A percentile compares a stretch with the other conserved stretches of the same genome.
Conservation (phyloP, 306 rosid genomes). For the Spatholobus suberectus region DNA sequence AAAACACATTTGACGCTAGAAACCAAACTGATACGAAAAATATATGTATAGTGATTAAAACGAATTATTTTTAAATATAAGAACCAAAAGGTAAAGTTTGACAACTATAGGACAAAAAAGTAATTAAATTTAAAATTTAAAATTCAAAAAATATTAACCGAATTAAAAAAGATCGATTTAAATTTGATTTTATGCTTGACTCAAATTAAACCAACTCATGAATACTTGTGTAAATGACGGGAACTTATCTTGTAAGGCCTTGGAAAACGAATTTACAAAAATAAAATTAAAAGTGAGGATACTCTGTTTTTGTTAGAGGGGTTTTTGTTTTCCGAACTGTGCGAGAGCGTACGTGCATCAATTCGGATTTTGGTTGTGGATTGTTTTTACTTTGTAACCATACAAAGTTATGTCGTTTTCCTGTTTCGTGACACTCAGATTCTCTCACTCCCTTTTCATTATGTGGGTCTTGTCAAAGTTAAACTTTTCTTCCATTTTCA, state of each 20-base stretch:
- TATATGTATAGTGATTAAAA: no score
- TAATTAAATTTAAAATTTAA: no score
- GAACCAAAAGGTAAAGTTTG: no score
- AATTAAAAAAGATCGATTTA: no score
- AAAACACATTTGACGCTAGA: no score
- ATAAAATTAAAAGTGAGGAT: neutral
- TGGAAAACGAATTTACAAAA: neutral
- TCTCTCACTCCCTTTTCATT: slow-evolving; percentile 25
- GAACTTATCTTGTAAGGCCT: neutral
- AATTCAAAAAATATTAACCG: no score
- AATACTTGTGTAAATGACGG: neutral
- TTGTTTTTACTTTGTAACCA: slow-evolving; percentile 31
- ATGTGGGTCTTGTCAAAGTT: neutral
- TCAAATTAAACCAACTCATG: neutral
- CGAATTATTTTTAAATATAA: no score
- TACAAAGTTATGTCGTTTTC: slow-evolving; percentile 32
- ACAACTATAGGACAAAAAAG: no score
- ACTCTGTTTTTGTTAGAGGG: neutral
- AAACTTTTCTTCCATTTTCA: neutral
- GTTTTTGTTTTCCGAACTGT: neutral
- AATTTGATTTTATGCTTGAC: no score
- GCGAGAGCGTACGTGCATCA: neutral
- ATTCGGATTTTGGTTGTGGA: slow-evolving; percentile 35
- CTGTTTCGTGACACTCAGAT: slow-evolving; percentile 21
- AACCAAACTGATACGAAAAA: no score